Percentiles rank a stretch among this genome's conserved stretches.
phyloP scores from a whole-genome alignment of 2,329 filamentous ascomycete species.

The Endocalyx cinctus region DNA sequence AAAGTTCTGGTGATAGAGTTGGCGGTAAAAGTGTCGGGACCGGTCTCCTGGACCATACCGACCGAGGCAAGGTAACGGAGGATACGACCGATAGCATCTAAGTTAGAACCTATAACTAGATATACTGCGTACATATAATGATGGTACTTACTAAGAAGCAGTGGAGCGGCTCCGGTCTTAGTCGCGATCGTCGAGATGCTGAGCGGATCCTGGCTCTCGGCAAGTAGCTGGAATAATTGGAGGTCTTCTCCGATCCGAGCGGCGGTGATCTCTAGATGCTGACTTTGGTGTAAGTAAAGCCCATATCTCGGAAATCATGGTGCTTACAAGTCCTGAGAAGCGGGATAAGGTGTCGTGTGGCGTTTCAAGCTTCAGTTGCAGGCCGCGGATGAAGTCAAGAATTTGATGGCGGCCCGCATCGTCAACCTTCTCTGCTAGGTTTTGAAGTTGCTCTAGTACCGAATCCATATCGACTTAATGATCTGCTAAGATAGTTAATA shows the following conservation, averaged over 20 bases:
- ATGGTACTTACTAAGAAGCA: too few species aligned
- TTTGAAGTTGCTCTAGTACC: constrained; percentile 1
- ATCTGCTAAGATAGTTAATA: too few species aligned
- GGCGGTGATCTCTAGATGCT: constrained; percentile 6
- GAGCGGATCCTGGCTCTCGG: constrained; percentile 2
- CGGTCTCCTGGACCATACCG: constrained; percentile 6
- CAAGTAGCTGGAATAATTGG: constrained; percentile 3
- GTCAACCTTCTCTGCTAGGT: not conserved
- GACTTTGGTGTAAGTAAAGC: not conserved
- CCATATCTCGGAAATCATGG: not conserved
- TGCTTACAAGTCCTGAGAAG: constrained; percentile 4
- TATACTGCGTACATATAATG: too few species aligned
- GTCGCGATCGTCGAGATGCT: not conserved
- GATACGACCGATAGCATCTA: too few species aligned
- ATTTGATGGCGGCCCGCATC: constrained; percentile 2
- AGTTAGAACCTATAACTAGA: too few species aligned
- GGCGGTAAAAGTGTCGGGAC: constrained; percentile 6
- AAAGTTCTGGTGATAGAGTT: constrained; percentile 9
- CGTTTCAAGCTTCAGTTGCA: constrained; percentile 10
- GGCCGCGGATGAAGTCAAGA: constrained; percentile 5
- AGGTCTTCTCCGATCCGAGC: constrained; percentile 6
- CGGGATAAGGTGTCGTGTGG: constrained; percentile 10
- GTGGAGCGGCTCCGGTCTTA: too few species aligned
- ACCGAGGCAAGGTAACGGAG: constrained; percentile 7
- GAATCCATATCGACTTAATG: not conserved